Conservation (phyloP, 805 yeast genomes). For the Teunomyces panamensis region DNA sequence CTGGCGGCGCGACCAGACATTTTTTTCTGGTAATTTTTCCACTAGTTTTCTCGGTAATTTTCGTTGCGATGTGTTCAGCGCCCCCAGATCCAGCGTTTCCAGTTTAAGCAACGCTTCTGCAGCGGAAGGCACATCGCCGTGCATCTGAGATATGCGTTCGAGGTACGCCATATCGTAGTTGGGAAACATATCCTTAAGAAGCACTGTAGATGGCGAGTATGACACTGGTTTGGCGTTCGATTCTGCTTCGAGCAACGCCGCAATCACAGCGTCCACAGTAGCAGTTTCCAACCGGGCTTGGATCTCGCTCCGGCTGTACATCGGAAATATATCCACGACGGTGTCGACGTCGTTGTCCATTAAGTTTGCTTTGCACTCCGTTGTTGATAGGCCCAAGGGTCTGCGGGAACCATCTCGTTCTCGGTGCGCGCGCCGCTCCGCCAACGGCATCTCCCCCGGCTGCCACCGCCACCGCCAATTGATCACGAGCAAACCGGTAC, state of each 20-base stretch:
- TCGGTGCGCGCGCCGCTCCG: conserved; percentile 44
- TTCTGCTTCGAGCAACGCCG: conserved; percentile 19
- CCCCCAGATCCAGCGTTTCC: neutral
- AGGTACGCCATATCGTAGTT: conserved; percentile 19
- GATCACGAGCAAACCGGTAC: conserved; percentile 47
- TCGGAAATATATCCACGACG: conserved; percentile 28
- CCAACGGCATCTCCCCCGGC: conserved; percentile 18
- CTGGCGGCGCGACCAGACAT: neutral
- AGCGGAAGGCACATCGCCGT: neutral
- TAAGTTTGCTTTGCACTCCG: neutral
- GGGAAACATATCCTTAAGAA: conserved; percentile 47
- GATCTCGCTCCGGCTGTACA: conserved; percentile 22
- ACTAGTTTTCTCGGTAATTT: no score
- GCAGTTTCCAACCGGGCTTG: conserved; percentile 22
- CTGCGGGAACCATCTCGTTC: conserved; percentile 44
- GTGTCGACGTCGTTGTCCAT: conserved; percentile 14
- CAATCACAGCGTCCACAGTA: conserved; percentile 22
- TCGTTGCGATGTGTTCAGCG: no score
- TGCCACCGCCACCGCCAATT: no score
- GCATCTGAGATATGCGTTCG: neutral
- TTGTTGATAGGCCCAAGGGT: conserved; percentile 25
- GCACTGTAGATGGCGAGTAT: conserved; percentile 3
- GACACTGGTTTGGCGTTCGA: neutral
- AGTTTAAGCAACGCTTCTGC: neutral
- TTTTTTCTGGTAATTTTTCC: neutral